Percentiles rank a stretch among this genome's conserved stretches.
Conservation (phyloP, 768 basidiomycete genomes). For the Mycena belliarum region DNA sequence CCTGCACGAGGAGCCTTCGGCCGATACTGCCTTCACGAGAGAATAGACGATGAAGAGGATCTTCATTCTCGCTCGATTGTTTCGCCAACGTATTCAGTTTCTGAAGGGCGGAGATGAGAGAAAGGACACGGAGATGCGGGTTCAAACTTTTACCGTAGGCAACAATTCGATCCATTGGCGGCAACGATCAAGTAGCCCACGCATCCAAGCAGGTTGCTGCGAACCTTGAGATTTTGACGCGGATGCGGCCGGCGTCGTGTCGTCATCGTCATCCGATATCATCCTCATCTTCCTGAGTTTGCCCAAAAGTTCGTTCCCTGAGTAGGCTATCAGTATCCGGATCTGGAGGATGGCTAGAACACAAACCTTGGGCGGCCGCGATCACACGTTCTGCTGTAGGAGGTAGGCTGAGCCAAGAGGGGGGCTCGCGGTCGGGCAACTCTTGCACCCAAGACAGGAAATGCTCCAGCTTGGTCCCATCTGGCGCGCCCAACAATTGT, state of each 20-base stretch:
- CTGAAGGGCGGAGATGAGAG: conserved; percentile 37
- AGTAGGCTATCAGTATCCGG: conserved; percentile 1
- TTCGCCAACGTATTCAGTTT: conserved; percentile 64
- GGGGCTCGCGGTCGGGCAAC: conserved; percentile 91
- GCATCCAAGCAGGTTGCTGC: conserved; percentile 95
- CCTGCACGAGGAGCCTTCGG: conserved; percentile 71
- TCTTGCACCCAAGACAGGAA: conserved; percentile 89
- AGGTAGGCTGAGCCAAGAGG: conserved; percentile 92
- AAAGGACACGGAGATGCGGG: not conserved
- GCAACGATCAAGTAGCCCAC: conserved; percentile 76
- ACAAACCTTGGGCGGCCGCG: conserved; percentile 83
- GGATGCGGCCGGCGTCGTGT: conserved; percentile 49
- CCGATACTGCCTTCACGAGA: conserved; percentile 85
- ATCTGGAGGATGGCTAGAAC: not conserved
- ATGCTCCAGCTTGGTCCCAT: conserved; percentile 90
- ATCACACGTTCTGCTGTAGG: conserved; percentile 92
- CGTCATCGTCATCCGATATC: conserved; percentile 84
- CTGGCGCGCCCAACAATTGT: conserved; percentile 70
- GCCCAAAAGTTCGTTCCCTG: conserved; percentile 79
- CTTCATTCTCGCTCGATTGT: conserved; percentile 69
- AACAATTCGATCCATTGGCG: conserved; percentile 79
- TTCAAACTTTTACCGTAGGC: conserved; percentile 62
- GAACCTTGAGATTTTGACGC: conserved; percentile 63
- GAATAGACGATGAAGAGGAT: conserved; percentile 89
- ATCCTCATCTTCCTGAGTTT: conserved; percentile 94